These are phyloP conservation scores for Globisporangium spinosum DNA, from an alignment of 352 stramenopile species.

Conservation along the genomic window DNA sequence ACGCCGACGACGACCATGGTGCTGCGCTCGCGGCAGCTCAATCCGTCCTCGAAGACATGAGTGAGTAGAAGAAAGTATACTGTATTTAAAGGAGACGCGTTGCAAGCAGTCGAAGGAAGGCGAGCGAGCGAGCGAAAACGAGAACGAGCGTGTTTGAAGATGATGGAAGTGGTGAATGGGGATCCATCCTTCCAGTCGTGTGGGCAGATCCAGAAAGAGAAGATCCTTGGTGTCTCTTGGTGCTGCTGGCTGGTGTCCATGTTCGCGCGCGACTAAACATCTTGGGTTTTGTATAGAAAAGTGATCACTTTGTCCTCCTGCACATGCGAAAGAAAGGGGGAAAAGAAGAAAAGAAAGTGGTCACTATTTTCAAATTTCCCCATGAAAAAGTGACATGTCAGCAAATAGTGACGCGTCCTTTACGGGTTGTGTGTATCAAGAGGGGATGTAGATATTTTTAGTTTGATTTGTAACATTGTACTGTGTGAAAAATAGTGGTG, in stretches of 20 bases:
- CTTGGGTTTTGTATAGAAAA: slow-evolving; percentile 20
- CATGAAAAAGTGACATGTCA: not conserved
- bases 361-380: slow-evolving; percentile 15
- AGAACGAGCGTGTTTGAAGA: not conserved
- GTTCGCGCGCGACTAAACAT: slow-evolving; percentile 2
- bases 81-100: slow-evolving; percentile 13
- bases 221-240: not conserved
- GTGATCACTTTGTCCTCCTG: not conserved
- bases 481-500: not conserved
- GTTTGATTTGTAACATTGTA: not conserved
- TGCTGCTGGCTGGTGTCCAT: not conserved
- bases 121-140: not conserved
- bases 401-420: not conserved
- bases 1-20: slow-evolving; percentile 48
- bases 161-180: not conserved
- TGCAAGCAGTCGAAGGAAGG: slow-evolving; percentile 17
- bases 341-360: not conserved
- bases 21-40: slow-evolving; percentile 53
- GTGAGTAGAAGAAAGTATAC: slow-evolving; percentile 26
- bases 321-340: not conserved
- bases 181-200: not conserved
- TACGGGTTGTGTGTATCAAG: not conserved
- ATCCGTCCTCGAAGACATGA: slow-evolving; percentile 36
- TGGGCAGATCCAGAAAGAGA: not conserved
- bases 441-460: not conserved